Evolutionary conservation across 1,284 basidiomycete genomes (phyloP), one percentile per base, ranked within the genome.

Genomic region (Puccinia polysora): DNA sequence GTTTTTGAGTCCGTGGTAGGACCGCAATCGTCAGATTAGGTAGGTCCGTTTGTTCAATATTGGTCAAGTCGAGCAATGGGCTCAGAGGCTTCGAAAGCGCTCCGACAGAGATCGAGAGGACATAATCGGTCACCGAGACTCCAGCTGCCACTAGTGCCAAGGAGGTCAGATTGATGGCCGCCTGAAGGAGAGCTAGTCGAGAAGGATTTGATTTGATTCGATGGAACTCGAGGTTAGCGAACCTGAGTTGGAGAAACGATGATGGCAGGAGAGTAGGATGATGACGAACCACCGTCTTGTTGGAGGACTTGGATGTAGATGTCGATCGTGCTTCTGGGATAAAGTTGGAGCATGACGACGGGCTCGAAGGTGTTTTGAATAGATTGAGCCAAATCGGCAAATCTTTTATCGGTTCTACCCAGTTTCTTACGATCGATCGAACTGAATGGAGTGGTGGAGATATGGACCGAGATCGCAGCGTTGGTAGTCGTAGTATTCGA

Each of bases 331-430:
- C 90, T 90, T 63, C 95, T 87, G 5, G 95, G 95, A 81, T 95
- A 97, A 59, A 97, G 84, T 75, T 86, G 86, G 1, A 89, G 89
- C 79, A 94, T 89, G 45, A 98, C 86, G 65, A 96, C 91, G 49
- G 94, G 91, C 79, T 97, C 93, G 77, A 98, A 97, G 0, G 95
- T 97, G 45, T 90, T 88, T 81, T 91, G 89, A 75, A 98, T 87
- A 12, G 88, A 86, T 1, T 90, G 84, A 1, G 88, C 89, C 74
- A 97, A 84, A 80, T 98, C 95, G 73, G 91, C 83, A 71, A 91
- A 84, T 20, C 93, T 90, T 80, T 94, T 97, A 77, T 97, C 92
- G n/a, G 87, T 88, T 73, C 87, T 84, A 14, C 85, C 84, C 63
- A 90, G 82, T 81, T 87, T 87, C 77, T 90, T 83, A 64, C 90